Conservation (phyloP, 2,329 filamentous ascomycete species). For the Xylaria sp. region DNA sequence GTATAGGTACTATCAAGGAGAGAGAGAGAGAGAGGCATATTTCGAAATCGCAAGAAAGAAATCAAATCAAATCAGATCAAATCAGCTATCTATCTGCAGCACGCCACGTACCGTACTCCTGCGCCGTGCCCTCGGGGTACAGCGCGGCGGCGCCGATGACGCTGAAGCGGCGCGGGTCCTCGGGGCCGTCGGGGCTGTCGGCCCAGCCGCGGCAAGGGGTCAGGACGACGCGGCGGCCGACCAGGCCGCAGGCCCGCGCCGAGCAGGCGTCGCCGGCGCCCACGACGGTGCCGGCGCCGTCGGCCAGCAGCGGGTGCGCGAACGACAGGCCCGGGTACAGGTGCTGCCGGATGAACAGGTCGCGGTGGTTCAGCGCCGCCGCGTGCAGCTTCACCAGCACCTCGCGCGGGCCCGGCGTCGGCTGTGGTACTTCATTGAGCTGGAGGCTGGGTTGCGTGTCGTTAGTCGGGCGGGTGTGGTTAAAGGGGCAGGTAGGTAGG, state of each 20-base stretch:
- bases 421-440: constrained; percentile 63
- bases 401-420: constrained; percentile 66
- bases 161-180: constrained; percentile 59
- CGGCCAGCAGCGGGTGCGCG: constrained; percentile 75
- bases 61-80: no score
- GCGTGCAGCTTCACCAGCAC: constrained; percentile 76
- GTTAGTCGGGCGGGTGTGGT: neutral
- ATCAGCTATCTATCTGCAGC: no score
- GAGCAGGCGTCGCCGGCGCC: constrained; percentile 51
- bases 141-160: constrained; percentile 71
- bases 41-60: neutral
- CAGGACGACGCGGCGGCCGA: constrained; percentile 70
- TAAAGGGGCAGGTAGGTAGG: constrained; percentile 1
- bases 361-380: constrained; percentile 89
- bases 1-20: no score
- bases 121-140: constrained; percentile 69
- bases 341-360: constrained; percentile 90
- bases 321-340: constrained; percentile 88
- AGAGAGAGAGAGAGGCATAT: no score
- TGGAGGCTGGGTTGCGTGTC: constrained; percentile 49
- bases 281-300: constrained; percentile 78
- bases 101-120: constrained; percentile 64
- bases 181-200: constrained; percentile 71
- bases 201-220: constrained; percentile 81
- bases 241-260: constrained; percentile 46